Evolutionary conservation across 768 basidiomycete species (phyloP).

Genomic region (Mycena kentingensis): DNA sequence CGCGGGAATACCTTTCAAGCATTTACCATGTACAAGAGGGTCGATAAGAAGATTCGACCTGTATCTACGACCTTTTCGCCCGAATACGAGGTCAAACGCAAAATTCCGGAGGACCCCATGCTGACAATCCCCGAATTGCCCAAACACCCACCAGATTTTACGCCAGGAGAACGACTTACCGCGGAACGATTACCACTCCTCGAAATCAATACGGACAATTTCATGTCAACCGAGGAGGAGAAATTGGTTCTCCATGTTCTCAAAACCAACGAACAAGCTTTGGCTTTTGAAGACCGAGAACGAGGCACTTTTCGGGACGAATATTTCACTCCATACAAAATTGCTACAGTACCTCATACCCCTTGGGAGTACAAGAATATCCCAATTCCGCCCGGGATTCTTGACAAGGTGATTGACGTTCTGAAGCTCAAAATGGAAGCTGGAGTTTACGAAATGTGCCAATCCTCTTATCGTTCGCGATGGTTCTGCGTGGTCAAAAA

Average conservation of each 20-base stretch:
- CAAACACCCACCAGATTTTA: conserved; percentile 1
- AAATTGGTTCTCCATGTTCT: background rate
- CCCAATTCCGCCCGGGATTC: conserved; percentile 37
- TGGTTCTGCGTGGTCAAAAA: conserved; percentile 44
- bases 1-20: background rate
- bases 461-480: conserved; percentile 35
- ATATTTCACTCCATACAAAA: conserved; percentile 31
- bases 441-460: too few species aligned
- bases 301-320: conserved; percentile 12
- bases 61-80: conserved; percentile 25
- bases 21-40: conserved; percentile 13
- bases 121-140: background rate
- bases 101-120: conserved; percentile 18
- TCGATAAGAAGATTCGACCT: conserved; percentile 24
- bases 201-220: conserved; percentile 1
- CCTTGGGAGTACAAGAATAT: conserved; percentile 39
- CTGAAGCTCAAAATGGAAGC: conserved; percentile 34
- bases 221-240: too few species aligned
- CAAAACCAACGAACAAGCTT: background rate
- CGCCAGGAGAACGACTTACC: background rate
- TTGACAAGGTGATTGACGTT: conserved; percentile 30
- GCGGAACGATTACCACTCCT: background rate
- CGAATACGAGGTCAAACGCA: background rate
- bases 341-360: conserved; percentile 34
- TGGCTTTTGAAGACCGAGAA: background rate